These are phyloP conservation scores for Desmodesmus armatus DNA, from an alignment of 139 green algal species.

Conservation along the genomic window DNA sequence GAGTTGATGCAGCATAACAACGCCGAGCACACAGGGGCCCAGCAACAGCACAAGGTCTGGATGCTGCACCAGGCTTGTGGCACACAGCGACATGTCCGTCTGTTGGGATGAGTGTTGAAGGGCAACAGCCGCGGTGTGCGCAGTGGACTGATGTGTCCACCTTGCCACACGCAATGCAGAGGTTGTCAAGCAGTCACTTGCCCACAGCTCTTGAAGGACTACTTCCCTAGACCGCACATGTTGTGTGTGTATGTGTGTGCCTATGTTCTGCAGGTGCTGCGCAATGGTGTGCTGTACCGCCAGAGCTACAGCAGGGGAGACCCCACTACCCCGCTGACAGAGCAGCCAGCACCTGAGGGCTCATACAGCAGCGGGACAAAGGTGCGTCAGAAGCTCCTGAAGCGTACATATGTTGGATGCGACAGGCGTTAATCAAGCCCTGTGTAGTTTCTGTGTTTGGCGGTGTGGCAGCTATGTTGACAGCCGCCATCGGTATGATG, in stretches of 20 bases:
- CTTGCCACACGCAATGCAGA: too few relatives aligned
- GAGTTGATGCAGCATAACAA: too few relatives aligned
- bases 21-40: background rate
- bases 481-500: background rate
- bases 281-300: conserved; percentile 66
- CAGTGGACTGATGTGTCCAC: too few relatives aligned
- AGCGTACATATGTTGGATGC: background rate
- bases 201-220: too few relatives aligned
- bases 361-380: conserved; percentile 32
- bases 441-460: too few relatives aligned
- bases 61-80: background rate
- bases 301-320: conserved; percentile 83
- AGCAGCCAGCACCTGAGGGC: conserved; percentile 9
- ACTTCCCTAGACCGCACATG: too few relatives aligned
- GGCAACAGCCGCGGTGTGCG: too few relatives aligned
- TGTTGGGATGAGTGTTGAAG: background rate
- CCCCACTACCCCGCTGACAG: conserved; percentile 38
- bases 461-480: too few relatives aligned
- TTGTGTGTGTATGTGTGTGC: too few relatives aligned
- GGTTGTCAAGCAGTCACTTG: too few relatives aligned
- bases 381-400: background rate
- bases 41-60: background rate
- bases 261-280: conserved; percentile 62
- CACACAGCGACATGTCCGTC: background rate
- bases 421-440: too few relatives aligned